A percentile compares a stretch with the other conserved stretches of the same genome.
phyloP scores from a whole-genome alignment of 2,329 filamentous ascomycete genomes.

The Metarhizium guizhouense region DNA sequence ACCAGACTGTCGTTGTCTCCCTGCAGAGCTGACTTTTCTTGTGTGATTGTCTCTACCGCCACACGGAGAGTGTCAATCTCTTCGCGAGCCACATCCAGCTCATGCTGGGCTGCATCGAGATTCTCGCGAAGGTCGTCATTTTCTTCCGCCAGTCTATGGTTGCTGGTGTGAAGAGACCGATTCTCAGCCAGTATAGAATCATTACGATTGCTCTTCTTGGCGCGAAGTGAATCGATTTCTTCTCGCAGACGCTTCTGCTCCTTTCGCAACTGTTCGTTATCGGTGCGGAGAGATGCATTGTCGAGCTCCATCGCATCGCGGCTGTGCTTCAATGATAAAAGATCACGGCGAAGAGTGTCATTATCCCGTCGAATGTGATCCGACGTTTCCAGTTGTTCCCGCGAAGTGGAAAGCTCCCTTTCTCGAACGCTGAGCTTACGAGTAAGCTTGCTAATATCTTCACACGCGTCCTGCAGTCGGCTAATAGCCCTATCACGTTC shows the following conservation, averaged over 20 bases:
- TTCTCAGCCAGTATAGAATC: constrained; percentile 35
- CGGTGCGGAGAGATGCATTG: constrained; percentile 29
- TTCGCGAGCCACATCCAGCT: constrained; percentile 31
- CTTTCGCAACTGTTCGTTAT: constrained; percentile 29
- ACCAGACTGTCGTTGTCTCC: constrained; percentile 44
- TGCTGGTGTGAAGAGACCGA: constrained; percentile 32
- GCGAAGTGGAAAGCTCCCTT: constrained; percentile 32
- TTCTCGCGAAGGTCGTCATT: constrained; percentile 35
- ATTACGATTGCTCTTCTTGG: constrained; percentile 30
- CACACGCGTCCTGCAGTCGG: constrained; percentile 52
- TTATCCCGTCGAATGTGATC: constrained; percentile 29
- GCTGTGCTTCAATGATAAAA: constrained; percentile 29
- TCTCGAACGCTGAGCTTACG: constrained; percentile 31
- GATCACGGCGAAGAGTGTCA: constrained; percentile 31
- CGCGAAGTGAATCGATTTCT: constrained; percentile 32
- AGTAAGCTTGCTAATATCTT: constrained; percentile 43
- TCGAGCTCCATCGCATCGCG: constrained; percentile 29
- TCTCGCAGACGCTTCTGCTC: constrained; percentile 27
- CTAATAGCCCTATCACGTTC: constrained; percentile 58
- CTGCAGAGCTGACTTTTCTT: constrained; percentile 36
- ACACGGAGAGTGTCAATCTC: constrained; percentile 30
- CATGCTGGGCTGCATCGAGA: constrained; percentile 29
- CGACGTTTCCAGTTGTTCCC: constrained; percentile 31
- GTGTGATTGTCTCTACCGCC: constrained; percentile 27
- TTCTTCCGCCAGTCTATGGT: constrained; percentile 31